Percentiles rank a stretch among this genome's conserved stretches.
Evolutionary conservation across 176 grass and related monocot genomes (phyloP).

Genomic region (Thinopyrum elongatum): DNA sequence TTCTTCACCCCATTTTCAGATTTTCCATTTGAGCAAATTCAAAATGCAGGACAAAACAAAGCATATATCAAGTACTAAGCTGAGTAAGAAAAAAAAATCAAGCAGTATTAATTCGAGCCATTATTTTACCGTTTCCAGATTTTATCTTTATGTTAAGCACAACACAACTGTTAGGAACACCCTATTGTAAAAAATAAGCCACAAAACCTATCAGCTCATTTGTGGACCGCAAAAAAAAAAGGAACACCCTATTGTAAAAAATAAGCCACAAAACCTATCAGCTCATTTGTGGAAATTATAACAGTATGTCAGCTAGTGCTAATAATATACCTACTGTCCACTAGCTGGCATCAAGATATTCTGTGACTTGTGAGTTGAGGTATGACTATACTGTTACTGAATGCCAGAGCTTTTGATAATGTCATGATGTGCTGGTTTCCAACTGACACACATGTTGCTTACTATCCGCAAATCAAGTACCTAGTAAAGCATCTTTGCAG

Average conservation of each 20-base stretch:
- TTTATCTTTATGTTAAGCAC: not conserved
- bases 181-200: not conserved
- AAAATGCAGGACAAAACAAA: not conserved
- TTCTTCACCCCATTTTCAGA: not conserved
- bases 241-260: not conserved
- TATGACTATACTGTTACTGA: not conserved
- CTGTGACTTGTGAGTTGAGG: not conserved
- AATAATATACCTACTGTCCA: constrained; percentile 2
- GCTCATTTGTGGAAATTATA: not conserved
- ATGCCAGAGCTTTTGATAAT: not conserved
- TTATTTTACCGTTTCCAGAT: not conserved
- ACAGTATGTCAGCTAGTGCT: not conserved
- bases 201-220: not conserved
- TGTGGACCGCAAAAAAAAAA: not conserved
- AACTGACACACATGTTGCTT: not conserved
- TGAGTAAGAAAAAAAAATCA: not conserved
- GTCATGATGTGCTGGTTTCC: not conserved
- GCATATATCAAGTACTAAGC: not conserved
- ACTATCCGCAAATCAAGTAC: not conserved
- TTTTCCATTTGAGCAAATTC: not conserved
- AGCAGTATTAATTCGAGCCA: not conserved
- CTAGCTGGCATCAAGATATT: not conserved
- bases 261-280: not conserved
- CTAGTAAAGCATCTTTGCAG: not conserved
- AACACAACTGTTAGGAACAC: not conserved